Conservation (phyloP, 495 filamentous ascomycete species). For the Astrothelium macrocarpum region DNA sequence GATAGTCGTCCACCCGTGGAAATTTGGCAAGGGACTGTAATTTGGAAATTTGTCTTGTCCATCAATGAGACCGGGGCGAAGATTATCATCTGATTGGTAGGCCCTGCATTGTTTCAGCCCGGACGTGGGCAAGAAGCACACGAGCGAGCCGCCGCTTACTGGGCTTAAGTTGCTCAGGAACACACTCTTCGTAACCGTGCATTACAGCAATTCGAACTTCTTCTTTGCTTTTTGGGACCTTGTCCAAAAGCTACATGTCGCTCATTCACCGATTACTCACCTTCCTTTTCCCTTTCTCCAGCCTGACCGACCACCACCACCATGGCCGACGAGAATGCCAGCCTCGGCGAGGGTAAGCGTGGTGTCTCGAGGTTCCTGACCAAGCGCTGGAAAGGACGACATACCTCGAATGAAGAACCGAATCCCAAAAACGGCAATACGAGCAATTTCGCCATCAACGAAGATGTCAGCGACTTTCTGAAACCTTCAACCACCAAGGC, state of each 20-base stretch:
- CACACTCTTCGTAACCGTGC: neutral
- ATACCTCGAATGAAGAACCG: conserved; percentile 1
- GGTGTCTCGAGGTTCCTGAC: conserved; percentile 11
- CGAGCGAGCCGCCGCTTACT: conserved; percentile 1
- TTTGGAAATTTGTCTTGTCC: neutral
- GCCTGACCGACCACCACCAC: neutral
- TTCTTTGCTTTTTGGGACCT: neutral
- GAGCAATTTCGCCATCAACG: conserved; percentile 22
- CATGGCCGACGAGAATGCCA: conserved; percentile 16
- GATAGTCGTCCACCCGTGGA: neutral
- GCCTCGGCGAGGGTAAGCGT: conserved; percentile 12
- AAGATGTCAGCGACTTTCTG: conserved; percentile 34
- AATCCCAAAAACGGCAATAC: neutral
- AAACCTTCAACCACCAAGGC: conserved; percentile 31
- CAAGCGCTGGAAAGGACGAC: conserved; percentile 9
- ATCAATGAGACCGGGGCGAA: neutral
- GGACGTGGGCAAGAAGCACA: conserved; percentile 4
- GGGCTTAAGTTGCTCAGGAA: neutral
- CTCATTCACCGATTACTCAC: neutral
- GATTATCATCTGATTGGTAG: neutral
- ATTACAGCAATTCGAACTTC: neutral
- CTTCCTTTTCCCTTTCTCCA: neutral
- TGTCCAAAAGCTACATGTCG: conserved; percentile 4
- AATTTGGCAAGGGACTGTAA: neutral
- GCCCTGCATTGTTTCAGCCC: conserved; percentile 6